phyloP scores from a whole-genome alignment of 495 filamentous ascomycete species.

The Aspergillus sparsus region DNA sequence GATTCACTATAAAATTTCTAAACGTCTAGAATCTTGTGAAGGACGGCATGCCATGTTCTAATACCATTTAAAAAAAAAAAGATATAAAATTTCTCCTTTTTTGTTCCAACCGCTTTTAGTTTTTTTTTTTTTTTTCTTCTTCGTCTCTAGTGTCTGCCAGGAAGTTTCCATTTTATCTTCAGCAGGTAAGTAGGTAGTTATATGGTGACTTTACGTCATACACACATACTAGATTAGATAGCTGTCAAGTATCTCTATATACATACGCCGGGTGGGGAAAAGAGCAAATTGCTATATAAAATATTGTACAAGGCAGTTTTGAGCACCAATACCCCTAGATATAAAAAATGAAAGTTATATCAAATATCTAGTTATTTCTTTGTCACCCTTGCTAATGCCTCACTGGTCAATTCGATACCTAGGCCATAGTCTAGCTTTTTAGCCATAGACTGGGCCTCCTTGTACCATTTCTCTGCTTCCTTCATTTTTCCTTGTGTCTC shows the following conservation, averaged over 20 bases:
- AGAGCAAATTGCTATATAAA: too few relatives aligned
- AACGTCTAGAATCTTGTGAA: slow-evolving; percentile 43
- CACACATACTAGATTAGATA: too few relatives aligned
- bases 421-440: slow-evolving; percentile 64
- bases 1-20: slow-evolving; percentile 36
- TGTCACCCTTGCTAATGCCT: slow-evolving; percentile 45
- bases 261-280: too few relatives aligned
- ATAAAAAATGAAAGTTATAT: not conserved
- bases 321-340: not conserved
- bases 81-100: slow-evolving; percentile 41
- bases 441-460: slow-evolving; percentile 64
- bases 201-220: too few relatives aligned
- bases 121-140: not conserved
- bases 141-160: too few relatives aligned
- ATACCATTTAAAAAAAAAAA: slow-evolving; percentile 38
- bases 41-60: slow-evolving; percentile 45
- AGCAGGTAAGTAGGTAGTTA: too few relatives aligned
- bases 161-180: too few relatives aligned
- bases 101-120: slow-evolving; percentile 6
- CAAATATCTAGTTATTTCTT: slow-evolving; percentile 22
- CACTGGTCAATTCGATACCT: slow-evolving; percentile 59
- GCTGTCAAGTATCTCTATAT: too few relatives aligned
- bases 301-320: not conserved
- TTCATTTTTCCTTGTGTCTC: slow-evolving; percentile 63
- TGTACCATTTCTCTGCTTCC: slow-evolving; percentile 57